These are phyloP conservation scores for Austroboletus festivus DNA, from an alignment of 768 basidiomycete genomes.

Conservation along the genomic window DNA sequence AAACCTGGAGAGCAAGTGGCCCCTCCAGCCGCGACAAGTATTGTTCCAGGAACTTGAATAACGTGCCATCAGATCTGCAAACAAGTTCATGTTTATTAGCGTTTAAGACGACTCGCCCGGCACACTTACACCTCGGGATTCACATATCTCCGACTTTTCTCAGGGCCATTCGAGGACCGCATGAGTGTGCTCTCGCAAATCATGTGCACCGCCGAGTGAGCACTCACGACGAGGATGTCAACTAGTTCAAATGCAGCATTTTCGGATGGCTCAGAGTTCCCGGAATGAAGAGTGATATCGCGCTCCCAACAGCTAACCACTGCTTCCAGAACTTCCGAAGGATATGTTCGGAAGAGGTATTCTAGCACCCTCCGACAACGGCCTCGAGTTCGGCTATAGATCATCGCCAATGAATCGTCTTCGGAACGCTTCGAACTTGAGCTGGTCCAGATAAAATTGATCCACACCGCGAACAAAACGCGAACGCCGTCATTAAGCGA, in stretches of 20 bases:
- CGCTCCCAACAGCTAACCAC: slow-evolving; percentile 80
- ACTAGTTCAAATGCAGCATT: slow-evolving; percentile 75
- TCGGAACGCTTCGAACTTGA: slow-evolving; percentile 47
- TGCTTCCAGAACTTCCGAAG: slow-evolving; percentile 80
- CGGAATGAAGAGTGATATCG: slow-evolving; percentile 43
- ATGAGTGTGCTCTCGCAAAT: slow-evolving; percentile 76
- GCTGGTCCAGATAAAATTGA: slow-evolving; percentile 49
- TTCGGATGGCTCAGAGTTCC: slow-evolving; percentile 39
- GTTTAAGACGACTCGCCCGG: background rate
- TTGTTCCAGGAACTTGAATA: slow-evolving; percentile 88
- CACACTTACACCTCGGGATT: slow-evolving; percentile 65
- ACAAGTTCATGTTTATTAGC: slow-evolving; percentile 1
- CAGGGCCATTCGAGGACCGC: slow-evolving; percentile 54
- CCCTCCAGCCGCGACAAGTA: slow-evolving; percentile 84
- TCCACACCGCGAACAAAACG: slow-evolving; percentile 77
- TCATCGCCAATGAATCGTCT: slow-evolving; percentile 65
- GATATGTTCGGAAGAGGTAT: slow-evolving; percentile 77
- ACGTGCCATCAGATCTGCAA: slow-evolving; percentile 60
- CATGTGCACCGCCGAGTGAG: slow-evolving; percentile 85
- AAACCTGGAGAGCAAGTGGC: slow-evolving; percentile 89
- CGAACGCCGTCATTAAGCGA: slow-evolving; percentile 79
- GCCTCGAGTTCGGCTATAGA: slow-evolving; percentile 61
- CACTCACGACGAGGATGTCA: slow-evolving; percentile 78
- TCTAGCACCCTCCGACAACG: slow-evolving; percentile 81
- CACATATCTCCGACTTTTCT: slow-evolving; percentile 57